Evolutionary conservation across 2,329 filamentous ascomycete species (phyloP).

Genomic region (Pezicula neosporulosa): DNA sequence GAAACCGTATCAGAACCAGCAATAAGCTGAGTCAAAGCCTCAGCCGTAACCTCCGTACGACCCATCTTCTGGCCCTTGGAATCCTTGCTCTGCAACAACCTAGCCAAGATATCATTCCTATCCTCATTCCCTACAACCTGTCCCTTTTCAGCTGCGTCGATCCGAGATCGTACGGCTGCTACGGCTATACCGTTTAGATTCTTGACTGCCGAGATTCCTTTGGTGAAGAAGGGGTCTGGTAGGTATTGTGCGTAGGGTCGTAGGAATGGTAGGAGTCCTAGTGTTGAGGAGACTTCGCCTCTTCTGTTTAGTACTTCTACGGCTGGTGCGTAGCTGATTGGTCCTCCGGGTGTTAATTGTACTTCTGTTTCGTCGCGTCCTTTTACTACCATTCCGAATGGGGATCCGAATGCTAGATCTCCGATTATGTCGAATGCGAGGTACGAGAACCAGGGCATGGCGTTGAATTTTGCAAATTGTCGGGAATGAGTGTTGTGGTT

Average conservation of each 20-base stretch:
- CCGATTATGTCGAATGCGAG: constrained; percentile 48
- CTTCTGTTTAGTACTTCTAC: constrained; percentile 86
- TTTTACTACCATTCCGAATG: constrained; percentile 75
- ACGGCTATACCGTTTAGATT: constrained; percentile 83
- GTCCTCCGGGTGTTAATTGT: constrained; percentile 51
- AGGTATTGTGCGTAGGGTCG: constrained; percentile 77
- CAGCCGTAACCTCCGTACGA: constrained; percentile 75
- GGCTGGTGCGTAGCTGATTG: constrained; percentile 66
- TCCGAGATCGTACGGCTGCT: constrained; percentile 69
- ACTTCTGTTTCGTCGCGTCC: constrained; percentile 74
- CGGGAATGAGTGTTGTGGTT: too few relatives aligned
- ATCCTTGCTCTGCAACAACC: constrained; percentile 82
- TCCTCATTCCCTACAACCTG: constrained; percentile 38
- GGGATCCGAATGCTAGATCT: constrained; percentile 64
- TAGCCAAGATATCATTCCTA: constrained; percentile 73
- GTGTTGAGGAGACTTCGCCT: constrained; percentile 76
- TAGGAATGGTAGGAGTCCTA: constrained; percentile 69
- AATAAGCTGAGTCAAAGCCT: constrained; percentile 83
- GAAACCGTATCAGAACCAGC: constrained; percentile 72
- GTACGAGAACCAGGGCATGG: constrained; percentile 73
- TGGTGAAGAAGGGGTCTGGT: constrained; percentile 73
- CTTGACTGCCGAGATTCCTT: constrained; percentile 69
- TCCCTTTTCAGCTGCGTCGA: constrained; percentile 59
- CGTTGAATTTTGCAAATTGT: constrained; percentile 59
- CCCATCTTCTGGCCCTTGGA: constrained; percentile 71